Evolutionary conservation across 2,329 filamentous ascomycete genomes (phyloP).

Genomic region (Pestalotiopsis sp.): DNA sequence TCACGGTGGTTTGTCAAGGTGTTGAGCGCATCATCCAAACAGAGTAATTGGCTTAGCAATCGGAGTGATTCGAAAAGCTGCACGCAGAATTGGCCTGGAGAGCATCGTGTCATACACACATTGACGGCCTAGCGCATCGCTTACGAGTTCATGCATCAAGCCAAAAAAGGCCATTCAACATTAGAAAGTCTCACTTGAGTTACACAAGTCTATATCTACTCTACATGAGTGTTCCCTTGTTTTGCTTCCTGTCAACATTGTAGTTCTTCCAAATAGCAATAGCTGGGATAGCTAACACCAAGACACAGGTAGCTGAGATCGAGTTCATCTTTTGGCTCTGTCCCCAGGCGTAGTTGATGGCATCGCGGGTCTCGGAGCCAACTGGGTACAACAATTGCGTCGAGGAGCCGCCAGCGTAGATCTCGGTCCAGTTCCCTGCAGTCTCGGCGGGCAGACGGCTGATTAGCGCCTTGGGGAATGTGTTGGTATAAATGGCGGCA

Average conservation of each 20-base stretch:
- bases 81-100: too few species aligned
- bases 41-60: too few species aligned
- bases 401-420: conserved; percentile 49
- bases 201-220: background rate
- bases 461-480: conserved; percentile 53
- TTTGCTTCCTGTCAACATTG: conserved; percentile 16
- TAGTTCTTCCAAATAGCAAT: conserved; percentile 15
- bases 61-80: too few species aligned
- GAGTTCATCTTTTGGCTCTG: conserved; percentile 51
- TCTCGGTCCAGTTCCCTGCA: conserved; percentile 39
- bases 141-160: too few species aligned
- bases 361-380: conserved; percentile 49
- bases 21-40: too few species aligned
- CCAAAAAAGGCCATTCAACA: too few species aligned
- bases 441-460: conserved; percentile 50
- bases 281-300: conserved; percentile 11
- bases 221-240: conserved; percentile 15
- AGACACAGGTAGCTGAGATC: conserved; percentile 45
- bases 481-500: conserved; percentile 62
- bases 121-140: too few species aligned
- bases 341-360: conserved; percentile 60
- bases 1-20: background rate
- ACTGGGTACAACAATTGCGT: conserved; percentile 50
- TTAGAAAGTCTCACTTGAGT: background rate
- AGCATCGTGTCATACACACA: too few species aligned